Evolutionary conservation across 1,284 basidiomycete genomes (phyloP), one percentile per base, ranked within the genome.

Genomic region (Ustilago xerochloae): DNA sequence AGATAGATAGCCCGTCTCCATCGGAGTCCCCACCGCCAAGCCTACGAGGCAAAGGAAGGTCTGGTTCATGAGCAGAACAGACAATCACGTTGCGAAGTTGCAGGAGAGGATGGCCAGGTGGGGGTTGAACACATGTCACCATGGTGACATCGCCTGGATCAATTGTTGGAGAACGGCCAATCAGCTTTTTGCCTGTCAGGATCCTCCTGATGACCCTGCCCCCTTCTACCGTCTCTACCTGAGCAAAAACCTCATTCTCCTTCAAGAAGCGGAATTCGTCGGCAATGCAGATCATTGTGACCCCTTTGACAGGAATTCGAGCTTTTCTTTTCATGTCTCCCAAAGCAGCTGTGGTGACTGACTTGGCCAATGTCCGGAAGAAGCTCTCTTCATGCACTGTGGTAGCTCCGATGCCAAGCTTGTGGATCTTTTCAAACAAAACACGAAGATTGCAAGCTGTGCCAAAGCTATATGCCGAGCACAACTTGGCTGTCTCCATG

Each of bases 1-100:
- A 77, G 43, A 73, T 52, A 75, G 89, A 90, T 36, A 87, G 75
- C 6, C 67, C 30, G 39, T 79, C 77, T 1, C 77, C 77, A 35
- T 79, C 77, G 12, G 73, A 57, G 26, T 79, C 77, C 0, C 71
- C 77, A 7, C 71, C 70, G 0, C 70, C 63, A 0, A 79, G 60
- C 51, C 67, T 52, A 1, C 64, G 63, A 0, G 72, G 65, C 29
- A 79, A 30, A 4, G 75, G 64, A 18, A 51, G 50, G 0, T 43
- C 30, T 3, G 39, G 57, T 26, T 54, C 63, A 47, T 60, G 61
- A 0, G 67, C 64, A 47, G 57, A 57, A 51, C 77, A 79, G 9
- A 76, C 72, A 10, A 79, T 33, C 35, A 67, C 68, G 59, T 79
- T 79, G 28, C 63, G 58, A 8, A 79, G 47, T 28, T 62, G 54